Base-by-base conservation (phyloP, 1,284 basidiomycete genomes). In the Phylloboletellus chloephorus region DNA sequence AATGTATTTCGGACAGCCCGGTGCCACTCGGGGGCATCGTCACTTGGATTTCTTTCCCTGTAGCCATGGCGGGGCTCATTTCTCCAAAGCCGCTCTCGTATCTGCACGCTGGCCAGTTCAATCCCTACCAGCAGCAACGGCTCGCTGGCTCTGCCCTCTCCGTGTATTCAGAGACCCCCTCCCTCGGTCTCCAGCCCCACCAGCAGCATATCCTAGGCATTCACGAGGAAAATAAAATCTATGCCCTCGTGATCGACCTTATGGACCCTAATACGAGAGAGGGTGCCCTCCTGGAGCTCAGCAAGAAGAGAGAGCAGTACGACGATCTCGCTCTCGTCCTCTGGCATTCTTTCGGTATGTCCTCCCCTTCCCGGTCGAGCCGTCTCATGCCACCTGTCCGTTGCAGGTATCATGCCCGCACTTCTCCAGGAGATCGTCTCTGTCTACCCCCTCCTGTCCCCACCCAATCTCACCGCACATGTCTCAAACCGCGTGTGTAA, bases 401-500 rank as follows among this genome's bases (percentile, higher is more conserved):
- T 21, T 13, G 1, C 44, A 96, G 93, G 94, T 42, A 90, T 98
- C 58, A 98, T 99, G 94, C 92, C 94, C n/a, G 90, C 91, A 3
- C 77, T 99, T 32, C 72, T 99, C 23, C 92, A 98, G 61, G 96
- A 98, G 67, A 98, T 99, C 57, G 92, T 98, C 41, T 93, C 94
- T 13, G 96, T 99, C 39, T 99, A 99, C 66, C 95, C 95, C 1
- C 76, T 96, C 37, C 78, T 99, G 34, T 91, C 90, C 11, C 96
- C 96, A 0, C 95, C 96, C 2, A 91, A 94, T 49, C 79, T 99
- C 39, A 97, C 94, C 3, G 96, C 96, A 1, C 94, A 97, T 66
- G 93, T 94, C 37, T 96, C 92, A n/a, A 99, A 99, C 65, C 83
- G 96, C 39, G 96, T 99, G 32, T 99, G 96, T 74, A 99, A 99